Base-by-base conservation (phyloP, 176 grass and related monocot genomes). In the Bothriochloa decipiens region DNA sequence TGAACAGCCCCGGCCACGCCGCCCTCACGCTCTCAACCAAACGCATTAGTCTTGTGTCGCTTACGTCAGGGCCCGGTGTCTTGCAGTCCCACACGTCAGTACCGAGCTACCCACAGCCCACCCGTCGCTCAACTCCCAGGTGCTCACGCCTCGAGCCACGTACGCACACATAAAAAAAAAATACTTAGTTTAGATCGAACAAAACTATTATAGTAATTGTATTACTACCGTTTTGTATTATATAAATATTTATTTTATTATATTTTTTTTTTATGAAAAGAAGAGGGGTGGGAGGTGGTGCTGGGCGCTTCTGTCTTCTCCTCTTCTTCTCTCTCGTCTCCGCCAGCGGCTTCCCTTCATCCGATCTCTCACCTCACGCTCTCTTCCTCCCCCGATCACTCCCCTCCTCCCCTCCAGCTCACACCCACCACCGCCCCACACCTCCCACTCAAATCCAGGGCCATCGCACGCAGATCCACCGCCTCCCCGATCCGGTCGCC, bases 341-440 rank as follows among this genome's bases (percentile, higher is more conserved):
- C 2, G 29, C 29, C 55, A 18, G 32, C 36, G 32, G 66, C 43
- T 11, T 3, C 79, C n/a, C n/a, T 81, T 81, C 79, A 70, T 70
- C 79, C 68, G 65, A 81, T 81, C 78, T 80, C 42, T 16, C 61
- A 20, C 50, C 17, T 55, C 11, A 6, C 0, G 9, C 43, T 3
- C 64, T 1, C 29, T 32, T 32, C 29, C 47, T 18, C 26, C 57
- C 28, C 72, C 60, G 88, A 86, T 90, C 83, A 76, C 88, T 82
- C 22, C 23, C 22, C 18, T 2, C 50, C 29, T 70, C 33, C 6
- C 39, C 13, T 76, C 87, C 82, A 85, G 82, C 80, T 90, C 88
- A 79, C 74, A 65, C 65, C 65, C 78, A 43, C 57, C 11, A 22
- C 29, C 29, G 29, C 52, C 47, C 66, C 40, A 14, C 32, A 0